Conservation (phyloP, 805 yeast species). For the Candida anglica region DNA sequence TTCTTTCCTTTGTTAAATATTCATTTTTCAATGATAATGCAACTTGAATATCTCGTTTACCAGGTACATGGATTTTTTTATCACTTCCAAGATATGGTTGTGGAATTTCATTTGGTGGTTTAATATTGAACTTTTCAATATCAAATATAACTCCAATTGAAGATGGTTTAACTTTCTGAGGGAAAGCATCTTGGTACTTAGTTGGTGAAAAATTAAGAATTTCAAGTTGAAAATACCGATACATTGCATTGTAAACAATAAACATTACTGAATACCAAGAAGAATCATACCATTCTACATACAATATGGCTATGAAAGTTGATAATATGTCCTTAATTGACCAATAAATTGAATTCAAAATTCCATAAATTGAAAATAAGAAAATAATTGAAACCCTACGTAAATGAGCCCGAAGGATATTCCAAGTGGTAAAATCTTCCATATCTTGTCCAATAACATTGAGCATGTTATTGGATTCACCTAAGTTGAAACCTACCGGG, state of each 20-base stretch:
- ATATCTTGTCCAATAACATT: background rate
- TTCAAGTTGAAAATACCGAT: background rate
- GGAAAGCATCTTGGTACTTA: background rate
- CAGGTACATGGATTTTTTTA: slow-evolving; percentile 35
- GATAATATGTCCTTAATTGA: background rate
- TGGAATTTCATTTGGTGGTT: slow-evolving; percentile 42
- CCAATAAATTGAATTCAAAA: background rate
- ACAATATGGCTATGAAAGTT: background rate
- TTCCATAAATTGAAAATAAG: background rate
- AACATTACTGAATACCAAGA: background rate
- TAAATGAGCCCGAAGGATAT: background rate
- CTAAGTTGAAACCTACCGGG: background rate
- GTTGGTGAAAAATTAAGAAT: background rate
- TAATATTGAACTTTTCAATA: slow-evolving; percentile 19
- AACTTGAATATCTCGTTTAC: slow-evolving; percentile 25
- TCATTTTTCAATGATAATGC: slow-evolving; percentile 31
- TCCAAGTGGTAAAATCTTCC: background rate
- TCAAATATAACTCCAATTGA: slow-evolving; percentile 29
- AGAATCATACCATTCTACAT: background rate
- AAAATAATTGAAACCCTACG: background rate
- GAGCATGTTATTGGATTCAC: background rate
- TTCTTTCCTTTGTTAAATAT: slow-evolving; percentile 32
- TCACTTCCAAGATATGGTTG: slow-evolving; percentile 40
- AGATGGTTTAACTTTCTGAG: slow-evolving; percentile 16
- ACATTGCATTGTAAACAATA: background rate